Evolutionary conservation across 805 yeast species (phyloP).

Genomic region (Saccharomycopsis oosterbeekiorum): DNA sequence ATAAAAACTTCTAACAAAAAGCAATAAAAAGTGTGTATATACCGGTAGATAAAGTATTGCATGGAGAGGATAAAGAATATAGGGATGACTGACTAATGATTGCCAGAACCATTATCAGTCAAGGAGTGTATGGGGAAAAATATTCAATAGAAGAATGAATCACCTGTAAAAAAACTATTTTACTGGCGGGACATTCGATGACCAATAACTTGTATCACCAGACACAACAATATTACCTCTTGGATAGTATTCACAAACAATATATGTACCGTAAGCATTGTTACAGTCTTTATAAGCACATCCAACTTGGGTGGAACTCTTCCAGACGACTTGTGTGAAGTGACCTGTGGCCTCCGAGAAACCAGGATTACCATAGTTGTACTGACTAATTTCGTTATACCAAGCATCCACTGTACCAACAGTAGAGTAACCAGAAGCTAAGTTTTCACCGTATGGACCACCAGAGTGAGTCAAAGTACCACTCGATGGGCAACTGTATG

Average conservation of each 20-base stretch:
- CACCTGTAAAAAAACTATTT: not conserved
- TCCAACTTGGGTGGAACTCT: slow-evolving; percentile 47
- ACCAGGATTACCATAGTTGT: slow-evolving; percentile 45
- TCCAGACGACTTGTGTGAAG: slow-evolving; percentile 74
- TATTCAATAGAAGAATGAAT: too few relatives aligned
- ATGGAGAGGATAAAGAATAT: not conserved
- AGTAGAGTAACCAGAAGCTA: slow-evolving; percentile 52
- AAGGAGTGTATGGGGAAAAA: not conserved
- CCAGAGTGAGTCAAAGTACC: slow-evolving; percentile 55
- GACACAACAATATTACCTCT: slow-evolving; percentile 43
- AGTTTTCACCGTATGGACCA: slow-evolving; percentile 66
- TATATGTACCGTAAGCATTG: slow-evolving; percentile 44
- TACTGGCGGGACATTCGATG: slow-evolving; percentile 8
- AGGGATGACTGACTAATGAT: not conserved
- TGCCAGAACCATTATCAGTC: not conserved
- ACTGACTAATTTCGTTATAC: slow-evolving; percentile 54
- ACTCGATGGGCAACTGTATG: slow-evolving; percentile 26
- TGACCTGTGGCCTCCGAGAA: slow-evolving; percentile 50
- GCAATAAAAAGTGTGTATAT: not conserved
- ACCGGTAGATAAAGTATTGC: not conserved
- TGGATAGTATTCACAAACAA: slow-evolving; percentile 58
- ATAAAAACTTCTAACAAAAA: not conserved
- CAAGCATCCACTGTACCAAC: slow-evolving; percentile 54
- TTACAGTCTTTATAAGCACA: slow-evolving; percentile 49
- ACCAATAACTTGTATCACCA: slow-evolving; percentile 29